phyloP scores from a whole-genome alignment of 2,329 filamentous ascomycete genomes.

The Apiospora saccharicola region DNA sequence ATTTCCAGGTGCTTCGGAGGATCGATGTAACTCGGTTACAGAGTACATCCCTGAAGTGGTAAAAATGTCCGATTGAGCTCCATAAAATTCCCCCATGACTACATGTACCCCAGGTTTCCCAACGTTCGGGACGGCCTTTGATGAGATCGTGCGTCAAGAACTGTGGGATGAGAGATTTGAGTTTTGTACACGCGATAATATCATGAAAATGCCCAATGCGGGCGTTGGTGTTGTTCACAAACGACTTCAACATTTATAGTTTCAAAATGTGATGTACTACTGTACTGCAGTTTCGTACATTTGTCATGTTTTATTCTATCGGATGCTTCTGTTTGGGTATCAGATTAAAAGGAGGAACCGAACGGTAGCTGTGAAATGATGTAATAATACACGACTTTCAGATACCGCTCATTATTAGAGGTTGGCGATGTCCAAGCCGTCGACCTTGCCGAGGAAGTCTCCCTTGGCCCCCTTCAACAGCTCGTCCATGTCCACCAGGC shows the following conservation, averaged over 20 bases:
- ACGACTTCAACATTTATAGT: too few species aligned
- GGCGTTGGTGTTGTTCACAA: too few species aligned
- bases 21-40: neutral
- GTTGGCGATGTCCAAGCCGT: slow-evolving; percentile 48
- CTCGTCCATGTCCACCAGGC: slow-evolving; percentile 81
- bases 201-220: neutral
- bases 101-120: neutral
- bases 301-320: slow-evolving; percentile 2
- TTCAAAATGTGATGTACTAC: neutral
- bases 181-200: too few species aligned
- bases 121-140: neutral
- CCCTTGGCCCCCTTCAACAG: slow-evolving; percentile 70
- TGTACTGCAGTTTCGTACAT: neutral
- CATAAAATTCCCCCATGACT: neutral
- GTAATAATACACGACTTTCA: neutral
- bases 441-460: slow-evolving; percentile 67
- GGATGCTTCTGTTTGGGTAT: neutral
- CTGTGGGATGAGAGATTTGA: neutral
- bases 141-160: neutral
- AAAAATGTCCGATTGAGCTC: neutral
- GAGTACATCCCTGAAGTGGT: neutral
- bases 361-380: neutral
- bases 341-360: neutral
- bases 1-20: neutral
- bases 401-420: neutral